phyloP scores from a whole-genome alignment of 2,329 filamentous ascomycete species.

The Curvularia eragrostidis region DNA sequence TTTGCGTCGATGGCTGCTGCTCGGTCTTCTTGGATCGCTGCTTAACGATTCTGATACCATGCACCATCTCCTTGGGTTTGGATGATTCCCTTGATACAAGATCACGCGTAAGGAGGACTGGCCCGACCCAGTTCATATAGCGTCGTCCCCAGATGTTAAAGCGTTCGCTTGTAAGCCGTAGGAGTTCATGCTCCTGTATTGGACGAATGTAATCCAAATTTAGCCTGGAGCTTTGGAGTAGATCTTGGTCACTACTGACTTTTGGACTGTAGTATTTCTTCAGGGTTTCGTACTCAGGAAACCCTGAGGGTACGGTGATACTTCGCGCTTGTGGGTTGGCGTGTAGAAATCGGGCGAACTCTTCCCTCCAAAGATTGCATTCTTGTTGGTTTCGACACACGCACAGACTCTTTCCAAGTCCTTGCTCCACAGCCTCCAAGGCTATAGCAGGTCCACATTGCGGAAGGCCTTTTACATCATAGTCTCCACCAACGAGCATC shows the following conservation, averaged over 20 bases:
- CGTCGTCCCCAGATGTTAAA: conserved; percentile 51
- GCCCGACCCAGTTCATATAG: conserved; percentile 50
- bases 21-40: conserved; percentile 31
- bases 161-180: conserved; percentile 40
- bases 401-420: conserved; percentile 42
- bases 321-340: conserved; percentile 6
- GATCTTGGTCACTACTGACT: conserved; percentile 41
- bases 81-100: conserved; percentile 19
- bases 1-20: conserved; percentile 13
- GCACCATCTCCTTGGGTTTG: conserved; percentile 25
- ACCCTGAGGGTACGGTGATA: conserved; percentile 24
- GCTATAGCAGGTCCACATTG: conserved; percentile 48
- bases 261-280: conserved; percentile 49
- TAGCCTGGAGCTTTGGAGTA: conserved; percentile 38
- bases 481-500: conserved; percentile 53
- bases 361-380: conserved; percentile 35
- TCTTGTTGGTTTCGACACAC: conserved; percentile 27
- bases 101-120: conserved; percentile 45
- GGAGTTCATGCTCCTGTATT: conserved; percentile 46
- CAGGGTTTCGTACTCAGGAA: conserved; percentile 37
- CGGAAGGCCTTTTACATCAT: conserved; percentile 48
- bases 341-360: conserved; percentile 26
- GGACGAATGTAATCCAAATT: conserved; percentile 36
- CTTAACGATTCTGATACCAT: conserved; percentile 42
- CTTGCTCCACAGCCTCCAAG: conserved; percentile 31